Evolutionary conservation across 1,284 basidiomycete genomes (phyloP).

Genomic region (Tremellales sp.): DNA sequence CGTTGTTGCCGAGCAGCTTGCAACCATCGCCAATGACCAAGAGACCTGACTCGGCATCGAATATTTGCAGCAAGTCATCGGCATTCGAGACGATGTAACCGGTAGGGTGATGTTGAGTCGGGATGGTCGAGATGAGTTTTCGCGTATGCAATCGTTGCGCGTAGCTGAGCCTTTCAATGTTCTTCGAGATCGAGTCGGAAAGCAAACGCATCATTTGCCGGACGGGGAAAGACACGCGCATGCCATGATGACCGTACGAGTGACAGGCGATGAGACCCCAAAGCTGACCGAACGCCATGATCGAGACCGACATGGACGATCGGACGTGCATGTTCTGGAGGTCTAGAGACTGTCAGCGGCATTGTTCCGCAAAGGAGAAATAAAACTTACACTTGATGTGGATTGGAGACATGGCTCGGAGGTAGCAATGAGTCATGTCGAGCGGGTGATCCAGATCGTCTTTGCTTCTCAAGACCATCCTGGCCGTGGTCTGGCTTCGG

Average conservation of each 20-base stretch:
- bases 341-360: conserved; percentile 49
- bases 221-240: conserved; percentile 79
- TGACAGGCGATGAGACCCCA: conserved; percentile 86
- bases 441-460: conserved; percentile 69
- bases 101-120: conserved; percentile 67
- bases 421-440: conserved; percentile 83
- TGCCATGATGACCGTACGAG: conserved; percentile 70
- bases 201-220: conserved; percentile 75
- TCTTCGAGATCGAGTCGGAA: conserved; percentile 76
- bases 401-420: conserved; percentile 86
- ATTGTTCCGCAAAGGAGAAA: neutral
- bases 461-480: conserved; percentile 64
- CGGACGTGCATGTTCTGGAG: conserved; percentile 75
- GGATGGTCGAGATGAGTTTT: conserved; percentile 75
- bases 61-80: conserved; percentile 73
- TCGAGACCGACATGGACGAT: conserved; percentile 82
- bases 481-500: conserved; percentile 68
- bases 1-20: conserved; percentile 68
- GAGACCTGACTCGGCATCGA: conserved; percentile 80
- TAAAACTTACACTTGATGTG: conserved; percentile 67
- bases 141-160: conserved; percentile 71
- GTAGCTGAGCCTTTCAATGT: conserved; percentile 77
- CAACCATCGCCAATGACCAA: conserved; percentile 81
- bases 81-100: conserved; percentile 85
- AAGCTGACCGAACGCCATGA: conserved; percentile 74